Base-by-base conservation (phyloP, 2,329 filamentous ascomycete species). In the Raffaelea arxii region DNA sequence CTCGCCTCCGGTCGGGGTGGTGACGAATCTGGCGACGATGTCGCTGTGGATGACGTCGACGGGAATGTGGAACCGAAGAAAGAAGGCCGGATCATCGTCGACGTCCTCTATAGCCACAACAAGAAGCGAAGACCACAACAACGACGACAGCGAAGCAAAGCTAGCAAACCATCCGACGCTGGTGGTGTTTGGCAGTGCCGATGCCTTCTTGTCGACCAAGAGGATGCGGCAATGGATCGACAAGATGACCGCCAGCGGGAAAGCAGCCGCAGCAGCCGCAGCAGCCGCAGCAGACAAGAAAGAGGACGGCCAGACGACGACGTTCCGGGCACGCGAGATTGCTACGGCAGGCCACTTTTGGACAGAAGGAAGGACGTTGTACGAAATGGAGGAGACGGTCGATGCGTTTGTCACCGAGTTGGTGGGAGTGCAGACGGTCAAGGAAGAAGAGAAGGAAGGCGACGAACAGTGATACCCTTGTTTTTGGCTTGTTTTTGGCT, bases 101-200 rank as follows among this genome's bases (percentile, higher is more conserved):
- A 22, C 36, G 23, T 30, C 45, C 7, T 42, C 54, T 4, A 44
- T 50, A 42, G 43, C 40, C 41, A 56, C 50, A 50, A 53, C 35
- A 18, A 18, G 24, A 9, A 9, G 19, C 37, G 18, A 23, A 14
- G 39, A 41, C 11, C 55, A 55, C 49, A 54, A 58, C 50, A 50
- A 57, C 60, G 41, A 57, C 51, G 18, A 42, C 40, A 5, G 12
- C 27, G 75, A 81, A 47, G 63, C 65, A 44, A 80, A 84, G 56
- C 65, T 86, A 42, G 63, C 77, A 1, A 60, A 64, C 2, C 72
- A 81, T 55, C 70, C 72, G 1, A 83, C 83, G 0, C 61, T 95
- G 27, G 80, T 78, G 1, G 63, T 94, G 0, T 94, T 82, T 57
- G 91, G 90, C 2, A 78, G 82, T 43, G 69, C 75, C 4, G 90